Evolutionary conservation across 73 alveolate species (phyloP), one percentile per base, ranked within the genome.

Genomic region (Symbiodinium natans): DNA sequence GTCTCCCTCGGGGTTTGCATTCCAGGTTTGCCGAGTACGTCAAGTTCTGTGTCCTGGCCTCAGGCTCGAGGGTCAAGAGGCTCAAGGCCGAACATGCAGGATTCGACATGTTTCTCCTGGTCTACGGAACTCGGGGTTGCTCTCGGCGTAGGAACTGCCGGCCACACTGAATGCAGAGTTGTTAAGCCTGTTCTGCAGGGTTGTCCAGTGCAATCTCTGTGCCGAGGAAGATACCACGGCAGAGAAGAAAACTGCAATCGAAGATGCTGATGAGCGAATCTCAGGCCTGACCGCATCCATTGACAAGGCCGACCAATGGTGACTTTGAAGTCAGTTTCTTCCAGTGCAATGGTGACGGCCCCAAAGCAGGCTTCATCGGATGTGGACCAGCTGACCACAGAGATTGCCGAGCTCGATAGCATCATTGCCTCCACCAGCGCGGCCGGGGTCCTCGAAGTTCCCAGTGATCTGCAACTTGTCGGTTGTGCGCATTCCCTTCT

Each of bases 11-110:
- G n/a, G n/a, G n/a, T n/a, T n/a, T n/a, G n/a, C n/a, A n/a, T n/a
- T n/a, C n/a, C n/a, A n/a, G n/a, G n/a, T 83, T 29, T 33, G 92
- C 46, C 39, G 42, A 42, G 42, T 83, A 25, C 41, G 74, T 42
- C 42, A 74, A 83, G n/a, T 83, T 83, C 92, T 83, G 92, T 42
- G 85, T 48, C 52, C 82, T n/a, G n/a, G n/a, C n/a, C n/a, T n/a
- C n/a, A n/a, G n/a, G n/a, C n/a, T n/a, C n/a, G n/a, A n/a, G n/a
- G n/a, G n/a, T n/a, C n/a, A n/a, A n/a, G n/a, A n/a, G n/a, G n/a
- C n/a, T n/a, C n/a, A n/a, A n/a, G n/a, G n/a, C n/a, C n/a, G n/a
- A n/a, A n/a, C n/a, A n/a, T n/a, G n/a, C n/a, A n/a, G n/a, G n/a
- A n/a, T n/a, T n/a, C n/a, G n/a, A n/a, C n/a, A n/a, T n/a, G n/a